Conservation (phyloP, 805 yeast genomes). For the Spathaspora hagerdaliae region DNA sequence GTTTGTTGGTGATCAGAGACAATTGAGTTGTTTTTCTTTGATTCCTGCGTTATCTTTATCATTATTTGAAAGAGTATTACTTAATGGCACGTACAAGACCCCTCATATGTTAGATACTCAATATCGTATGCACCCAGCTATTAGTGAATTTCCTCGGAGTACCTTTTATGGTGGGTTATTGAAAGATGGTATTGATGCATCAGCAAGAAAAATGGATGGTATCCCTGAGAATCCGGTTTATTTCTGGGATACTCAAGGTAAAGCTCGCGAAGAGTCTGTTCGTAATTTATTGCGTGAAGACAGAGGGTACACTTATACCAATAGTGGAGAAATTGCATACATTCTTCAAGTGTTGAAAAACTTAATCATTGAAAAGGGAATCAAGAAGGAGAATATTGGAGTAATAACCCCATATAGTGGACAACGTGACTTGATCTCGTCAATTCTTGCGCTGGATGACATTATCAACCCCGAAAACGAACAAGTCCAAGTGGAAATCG, state of each 20-base stretch:
- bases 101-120: slow-evolving; percentile 70
- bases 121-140: slow-evolving; percentile 64
- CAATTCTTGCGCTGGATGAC: slow-evolving; percentile 43
- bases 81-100: slow-evolving; percentile 54
- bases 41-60: slow-evolving; percentile 65
- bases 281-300: slow-evolving; percentile 45
- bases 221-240: slow-evolving; percentile 49
- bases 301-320: slow-evolving; percentile 56
- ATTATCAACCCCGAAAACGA: slow-evolving; percentile 52
- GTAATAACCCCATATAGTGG: slow-evolving; percentile 76
- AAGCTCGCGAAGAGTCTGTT: slow-evolving; percentile 45
- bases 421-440: slow-evolving; percentile 61
- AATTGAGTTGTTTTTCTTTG: slow-evolving; percentile 66
- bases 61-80: slow-evolving; percentile 61
- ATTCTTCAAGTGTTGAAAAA: slow-evolving; percentile 46
- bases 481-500: slow-evolving; percentile 49
- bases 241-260: slow-evolving; percentile 57
- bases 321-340: slow-evolving; percentile 48
- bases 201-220: slow-evolving; percentile 43
- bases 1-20: slow-evolving; percentile 75
- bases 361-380: slow-evolving; percentile 51
- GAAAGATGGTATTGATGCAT: slow-evolving; percentile 56
- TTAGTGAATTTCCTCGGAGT: slow-evolving; percentile 55
- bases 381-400: slow-evolving; percentile 51
- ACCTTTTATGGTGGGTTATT: slow-evolving; percentile 48